Percentiles rank a stretch among this genome's conserved stretches.
Evolutionary conservation across 1,284 basidiomycete species (phyloP).

Genomic region (Puccinia polysora): DNA sequence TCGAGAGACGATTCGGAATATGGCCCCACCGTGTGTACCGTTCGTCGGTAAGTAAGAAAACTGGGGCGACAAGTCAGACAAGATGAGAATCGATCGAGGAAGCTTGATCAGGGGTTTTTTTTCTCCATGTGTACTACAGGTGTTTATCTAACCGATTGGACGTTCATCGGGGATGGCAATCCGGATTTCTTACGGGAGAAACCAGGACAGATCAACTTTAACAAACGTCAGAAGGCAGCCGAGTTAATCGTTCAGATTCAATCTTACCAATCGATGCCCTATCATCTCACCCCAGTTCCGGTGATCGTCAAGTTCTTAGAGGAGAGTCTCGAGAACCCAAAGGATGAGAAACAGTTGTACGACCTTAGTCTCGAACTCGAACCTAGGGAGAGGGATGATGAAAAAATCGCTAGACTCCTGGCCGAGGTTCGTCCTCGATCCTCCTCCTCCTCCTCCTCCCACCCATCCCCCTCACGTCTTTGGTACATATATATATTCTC

Average conservation of each 20-base stretch:
- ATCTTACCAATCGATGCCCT: conserved; percentile 84
- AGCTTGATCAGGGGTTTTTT: background rate
- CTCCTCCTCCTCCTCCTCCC: conserved; percentile 1
- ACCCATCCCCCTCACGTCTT: no score
- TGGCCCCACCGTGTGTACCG: conserved; percentile 91
- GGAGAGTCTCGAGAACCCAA: conserved; percentile 64
- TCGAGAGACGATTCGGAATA: conserved; percentile 73
- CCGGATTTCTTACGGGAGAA: conserved; percentile 68
- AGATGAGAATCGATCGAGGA: background rate
- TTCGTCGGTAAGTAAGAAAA: conserved; percentile 71
- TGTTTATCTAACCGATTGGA: conserved; percentile 88
- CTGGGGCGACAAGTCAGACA: background rate
- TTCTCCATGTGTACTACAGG: conserved; percentile 57
- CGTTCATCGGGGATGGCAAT: conserved; percentile 98
- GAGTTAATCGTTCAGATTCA: conserved; percentile 95
- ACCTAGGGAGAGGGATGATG: conserved; percentile 85
- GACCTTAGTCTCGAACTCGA: conserved; percentile 77
- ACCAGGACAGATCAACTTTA: conserved; percentile 76
- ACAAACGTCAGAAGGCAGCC: conserved; percentile 85
- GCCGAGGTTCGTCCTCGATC: conserved; percentile 44
- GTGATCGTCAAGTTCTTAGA: conserved; percentile 71
- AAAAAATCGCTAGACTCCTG: conserved; percentile 68
- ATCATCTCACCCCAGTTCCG: conserved; percentile 72
- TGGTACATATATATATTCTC: no score
- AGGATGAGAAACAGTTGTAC: conserved; percentile 58